phyloP scores from a whole-genome alignment of 331 rosid species.

The Pyrus hybrid region DNA sequence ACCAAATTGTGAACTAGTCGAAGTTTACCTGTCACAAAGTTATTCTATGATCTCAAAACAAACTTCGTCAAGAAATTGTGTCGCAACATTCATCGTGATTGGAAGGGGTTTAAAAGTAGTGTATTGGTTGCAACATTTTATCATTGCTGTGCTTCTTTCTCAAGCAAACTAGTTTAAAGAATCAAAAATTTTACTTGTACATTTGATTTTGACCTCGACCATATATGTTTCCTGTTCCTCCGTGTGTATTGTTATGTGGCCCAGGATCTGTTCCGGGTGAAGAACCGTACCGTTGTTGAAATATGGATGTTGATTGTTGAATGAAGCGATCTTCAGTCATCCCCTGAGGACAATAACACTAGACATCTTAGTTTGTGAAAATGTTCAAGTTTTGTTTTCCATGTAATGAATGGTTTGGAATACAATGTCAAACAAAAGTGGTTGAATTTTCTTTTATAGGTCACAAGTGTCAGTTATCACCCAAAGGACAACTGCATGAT shows the following conservation, averaged over 20 bases:
- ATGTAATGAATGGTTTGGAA: not conserved
- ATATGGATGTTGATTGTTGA: not conserved
- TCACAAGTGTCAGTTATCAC: slow-evolving; percentile 91
- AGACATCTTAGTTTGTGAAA: not conserved
- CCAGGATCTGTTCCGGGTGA: not conserved
- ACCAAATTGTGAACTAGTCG: not conserved
- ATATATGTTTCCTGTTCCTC: no score
- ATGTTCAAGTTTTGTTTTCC: not conserved
- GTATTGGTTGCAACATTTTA: not conserved
- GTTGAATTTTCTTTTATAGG: slow-evolving; percentile 31
- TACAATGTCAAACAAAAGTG: not conserved
- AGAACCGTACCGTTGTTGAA: not conserved
- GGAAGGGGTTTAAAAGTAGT: not conserved
- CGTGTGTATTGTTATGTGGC: not conserved
- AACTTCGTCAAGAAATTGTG: not conserved
- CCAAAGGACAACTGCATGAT: slow-evolving; percentile 68
- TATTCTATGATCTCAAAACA: not conserved
- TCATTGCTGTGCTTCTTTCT: not conserved
- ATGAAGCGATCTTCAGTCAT: no score
- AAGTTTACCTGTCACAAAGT: not conserved
- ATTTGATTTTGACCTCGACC: no score
- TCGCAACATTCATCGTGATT: not conserved
- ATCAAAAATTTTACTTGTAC: not conserved
- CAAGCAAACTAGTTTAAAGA: not conserved
- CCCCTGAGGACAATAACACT: not conserved